Percentiles rank a stretch among this genome's conserved stretches.
These are phyloP conservation scores for Ceraceosorus bombacis DNA, from an alignment of 1,284 basidiomycete species.

Conservation along the genomic window DNA sequence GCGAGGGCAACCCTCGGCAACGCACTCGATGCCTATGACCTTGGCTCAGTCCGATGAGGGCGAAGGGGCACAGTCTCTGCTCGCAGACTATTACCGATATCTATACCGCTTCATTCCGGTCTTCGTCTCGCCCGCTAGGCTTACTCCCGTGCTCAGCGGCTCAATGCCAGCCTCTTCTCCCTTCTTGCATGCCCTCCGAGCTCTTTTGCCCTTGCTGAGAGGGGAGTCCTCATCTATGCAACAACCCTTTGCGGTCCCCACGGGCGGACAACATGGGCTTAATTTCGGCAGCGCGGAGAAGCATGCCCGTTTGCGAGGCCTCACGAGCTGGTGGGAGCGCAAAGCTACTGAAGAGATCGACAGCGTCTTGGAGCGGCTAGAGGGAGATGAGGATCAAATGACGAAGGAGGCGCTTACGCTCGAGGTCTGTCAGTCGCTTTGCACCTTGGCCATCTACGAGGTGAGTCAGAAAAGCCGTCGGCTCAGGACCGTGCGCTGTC, in stretches of 20 bases:
- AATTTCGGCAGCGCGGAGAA: conserved; percentile 31
- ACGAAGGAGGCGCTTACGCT: conserved; percentile 23
- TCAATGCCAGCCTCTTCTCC: conserved; percentile 25
- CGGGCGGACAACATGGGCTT: conserved; percentile 24
- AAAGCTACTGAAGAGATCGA: conserved; percentile 35
- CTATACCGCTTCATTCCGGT: conserved; percentile 42
- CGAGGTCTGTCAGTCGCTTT: conserved; percentile 37
- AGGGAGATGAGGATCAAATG: not conserved
- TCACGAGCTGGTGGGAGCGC: conserved; percentile 25
- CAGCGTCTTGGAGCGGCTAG: conserved; percentile 22
- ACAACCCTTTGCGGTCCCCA: conserved; percentile 17
- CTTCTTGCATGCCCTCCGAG: conserved; percentile 34
- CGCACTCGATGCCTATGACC: not conserved
- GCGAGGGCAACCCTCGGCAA: not conserved
- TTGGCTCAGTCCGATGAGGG: conserved; percentile 2
- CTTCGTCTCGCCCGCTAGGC: conserved; percentile 24
- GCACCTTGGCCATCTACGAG: conserved; percentile 34
- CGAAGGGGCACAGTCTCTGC: conserved; percentile 18
- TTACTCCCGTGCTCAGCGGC: conserved; percentile 21
- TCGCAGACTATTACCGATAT: conserved; percentile 37
- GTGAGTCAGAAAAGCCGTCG: not conserved
- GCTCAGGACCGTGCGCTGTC: not conserved
- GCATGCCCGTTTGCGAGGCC: conserved; percentile 23
- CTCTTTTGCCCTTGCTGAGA: conserved; percentile 29
- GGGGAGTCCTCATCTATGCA: conserved; percentile 15